phyloP scores from a whole-genome alignment of 192 early-diverging fungal species.

The Rhizophlyctis rosea region DNA sequence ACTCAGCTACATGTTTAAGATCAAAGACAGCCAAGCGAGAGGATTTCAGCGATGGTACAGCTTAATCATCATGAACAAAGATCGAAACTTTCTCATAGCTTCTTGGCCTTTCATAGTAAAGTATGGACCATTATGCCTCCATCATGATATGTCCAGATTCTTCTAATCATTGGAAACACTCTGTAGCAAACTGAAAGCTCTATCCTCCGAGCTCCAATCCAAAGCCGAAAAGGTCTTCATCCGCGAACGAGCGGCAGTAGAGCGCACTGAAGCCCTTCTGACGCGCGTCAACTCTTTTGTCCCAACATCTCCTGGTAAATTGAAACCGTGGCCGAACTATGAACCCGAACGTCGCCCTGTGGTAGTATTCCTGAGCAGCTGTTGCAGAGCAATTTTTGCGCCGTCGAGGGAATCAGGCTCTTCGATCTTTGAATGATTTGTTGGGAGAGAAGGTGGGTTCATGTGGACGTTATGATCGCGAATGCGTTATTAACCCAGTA shows the following conservation, averaged over 20 bases:
- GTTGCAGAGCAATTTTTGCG: conserved; percentile 53
- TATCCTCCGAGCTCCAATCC: conserved; percentile 48
- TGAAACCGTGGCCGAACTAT: conserved; percentile 13
- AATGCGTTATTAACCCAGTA: too few species aligned
- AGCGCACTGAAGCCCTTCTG: conserved; percentile 1
- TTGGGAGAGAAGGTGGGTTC: conserved; percentile 45
- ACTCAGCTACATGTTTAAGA: conserved; percentile 69
- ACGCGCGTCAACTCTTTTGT: conserved; percentile 3
- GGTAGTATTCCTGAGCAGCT: too few species aligned
- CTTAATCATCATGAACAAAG: conserved; percentile 62
- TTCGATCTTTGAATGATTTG: conserved; percentile 49
- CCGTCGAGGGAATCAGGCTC: conserved; percentile 45
- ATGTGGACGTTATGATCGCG: too few species aligned
- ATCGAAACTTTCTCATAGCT: conserved; percentile 60
- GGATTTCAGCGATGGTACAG: conserved; percentile 60
- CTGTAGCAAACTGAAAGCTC: conserved; percentile 56
- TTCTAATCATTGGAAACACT: conserved; percentile 8
- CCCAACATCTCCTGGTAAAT: conserved; percentile 21
- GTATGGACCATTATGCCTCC: conserved; percentile 33
- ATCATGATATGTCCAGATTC: too few species aligned
- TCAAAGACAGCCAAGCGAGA: conserved; percentile 63
- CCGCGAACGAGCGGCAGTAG: conserved; percentile 29
- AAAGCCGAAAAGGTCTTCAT: conserved; percentile 44
- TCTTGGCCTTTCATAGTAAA: conserved; percentile 67
- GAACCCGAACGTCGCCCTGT: too few species aligned